Base-by-base conservation (phyloP, 2,329 filamentous ascomycete genomes). In the Akanthomyces uredinophilus region DNA sequence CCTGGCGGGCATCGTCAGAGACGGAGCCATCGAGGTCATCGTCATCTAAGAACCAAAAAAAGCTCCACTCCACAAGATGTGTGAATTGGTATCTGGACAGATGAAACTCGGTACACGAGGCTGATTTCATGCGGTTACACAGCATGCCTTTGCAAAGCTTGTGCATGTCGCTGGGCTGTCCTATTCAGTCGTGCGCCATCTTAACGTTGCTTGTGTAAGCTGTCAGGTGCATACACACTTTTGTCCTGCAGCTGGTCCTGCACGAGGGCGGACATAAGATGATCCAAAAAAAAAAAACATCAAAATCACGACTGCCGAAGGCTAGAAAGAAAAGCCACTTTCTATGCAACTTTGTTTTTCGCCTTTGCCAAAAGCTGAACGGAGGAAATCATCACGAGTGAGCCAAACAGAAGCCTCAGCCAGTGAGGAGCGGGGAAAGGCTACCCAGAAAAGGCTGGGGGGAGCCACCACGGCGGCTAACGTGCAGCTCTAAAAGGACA, bases 401-500 rank as follows among this genome's bases (percentile, higher is more conserved):
- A 58, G 44, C 13, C 24, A 5, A 24, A 18, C 3, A 24, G 39
- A 18, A 11, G n/a, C 8, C 18, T 20, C 55, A 50, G 44, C 55
- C 44, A 58, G 46, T 43, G 13, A 20, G 18, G 32, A 50, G 55
- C 55, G 22, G 44, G 32, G 55, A 24, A 24, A 44, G 29, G 11
- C 32, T 35, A 29, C 27, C 27, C 6, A 18, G 18, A 14, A 18
- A 20, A 29, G 41, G 20, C 41, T 16, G 18, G 5, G 18, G 5
- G 24, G 24, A 24, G n/a, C 8, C 59, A 61, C 59, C 59, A 56
- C 60, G 60, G 60, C 60, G 60, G 52, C 46, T 62, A 62, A 62
- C 32, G n/a, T 43, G 37, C 41, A 53, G 44, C 10, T 22, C 18
- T 44, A 39, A 35, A 35, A 35, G 32, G 24, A 13, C 13, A 16